These are phyloP conservation scores for Vitellaria paradoxa DNA, from an alignment of 179 eudicot species.

Conservation along the genomic window DNA sequence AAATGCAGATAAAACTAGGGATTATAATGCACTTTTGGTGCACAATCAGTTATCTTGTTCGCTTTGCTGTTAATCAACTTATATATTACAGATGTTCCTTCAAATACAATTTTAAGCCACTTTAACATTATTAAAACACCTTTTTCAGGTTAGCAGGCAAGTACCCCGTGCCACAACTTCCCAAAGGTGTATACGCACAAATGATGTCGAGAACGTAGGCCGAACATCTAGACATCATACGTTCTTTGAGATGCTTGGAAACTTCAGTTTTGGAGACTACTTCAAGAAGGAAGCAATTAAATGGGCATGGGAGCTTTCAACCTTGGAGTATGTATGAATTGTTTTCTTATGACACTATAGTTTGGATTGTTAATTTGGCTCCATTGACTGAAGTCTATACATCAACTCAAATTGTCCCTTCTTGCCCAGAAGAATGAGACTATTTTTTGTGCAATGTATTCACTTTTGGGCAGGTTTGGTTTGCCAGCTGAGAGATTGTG, in stretches of 20 bases:
- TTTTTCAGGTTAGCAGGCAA: conserved; percentile 70
- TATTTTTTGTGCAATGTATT: conserved; percentile 5
- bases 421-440: background rate
- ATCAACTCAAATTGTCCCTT: background rate
- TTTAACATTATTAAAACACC: conserved; percentile 9
- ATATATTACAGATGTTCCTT: background rate
- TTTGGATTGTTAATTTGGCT: background rate
- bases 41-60: background rate
- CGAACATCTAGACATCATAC: conserved; percentile 93
- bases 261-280: conserved; percentile 96
- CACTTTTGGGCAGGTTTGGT: conserved; percentile 48
- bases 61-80: background rate
- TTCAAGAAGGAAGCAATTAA: conserved; percentile 89
- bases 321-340: conserved; percentile 58
- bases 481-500: conserved; percentile 72
- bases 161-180: conserved; percentile 87
- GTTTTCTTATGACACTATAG: background rate
- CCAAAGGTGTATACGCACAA: conserved; percentile 93
- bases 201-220: conserved; percentile 96
- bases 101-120: conserved; percentile 4
- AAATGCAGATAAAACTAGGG: too few relatives aligned
- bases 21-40: too few relatives aligned
- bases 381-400: background rate
- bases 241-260: conserved; percentile 99
- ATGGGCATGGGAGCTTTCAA: conserved; percentile 99